These are phyloP conservation scores for Kodamaea anthophila DNA, from an alignment of 1,139 yeast species.

Conservation along the genomic window DNA sequence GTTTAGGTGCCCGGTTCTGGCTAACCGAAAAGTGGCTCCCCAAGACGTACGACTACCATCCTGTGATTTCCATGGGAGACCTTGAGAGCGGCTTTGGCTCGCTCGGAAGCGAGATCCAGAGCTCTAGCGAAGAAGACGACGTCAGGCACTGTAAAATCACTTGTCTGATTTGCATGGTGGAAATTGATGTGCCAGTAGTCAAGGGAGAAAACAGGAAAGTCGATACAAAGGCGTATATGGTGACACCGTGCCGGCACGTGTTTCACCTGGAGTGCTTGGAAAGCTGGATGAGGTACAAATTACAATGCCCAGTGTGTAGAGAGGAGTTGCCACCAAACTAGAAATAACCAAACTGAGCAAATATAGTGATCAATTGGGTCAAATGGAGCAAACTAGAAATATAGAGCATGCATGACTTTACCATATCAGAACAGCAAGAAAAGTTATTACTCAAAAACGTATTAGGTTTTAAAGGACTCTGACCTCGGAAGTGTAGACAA, in stretches of 20 bases:
- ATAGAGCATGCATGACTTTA: no score
- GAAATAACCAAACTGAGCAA: no score
- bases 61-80: conserved; percentile 52
- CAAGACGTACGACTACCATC: conserved; percentile 77
- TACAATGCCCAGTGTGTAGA: conserved; percentile 93
- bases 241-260: conserved; percentile 87
- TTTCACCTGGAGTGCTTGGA: conserved; percentile 86
- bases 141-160: conserved; percentile 38
- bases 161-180: conserved; percentile 89
- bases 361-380: no score
- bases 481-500: no score
- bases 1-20: conserved; percentile 79
- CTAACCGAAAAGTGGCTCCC: conserved; percentile 70
- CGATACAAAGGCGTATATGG: conserved; percentile 57
- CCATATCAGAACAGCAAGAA: no score
- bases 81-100: conserved; percentile 43
- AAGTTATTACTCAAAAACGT: no score
- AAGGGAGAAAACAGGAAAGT: conserved; percentile 18
- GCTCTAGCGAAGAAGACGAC: conserved; percentile 23
- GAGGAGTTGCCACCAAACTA: conserved; percentile 73
- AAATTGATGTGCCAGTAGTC: conserved; percentile 55
- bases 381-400: no score
- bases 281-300: conserved; percentile 87
- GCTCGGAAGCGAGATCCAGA: conserved; percentile 32
- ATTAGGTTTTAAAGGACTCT: no score